phyloP scores from a whole-genome alignment of 2,329 filamentous ascomycete genomes.

The Microdochium paspali region DNA sequence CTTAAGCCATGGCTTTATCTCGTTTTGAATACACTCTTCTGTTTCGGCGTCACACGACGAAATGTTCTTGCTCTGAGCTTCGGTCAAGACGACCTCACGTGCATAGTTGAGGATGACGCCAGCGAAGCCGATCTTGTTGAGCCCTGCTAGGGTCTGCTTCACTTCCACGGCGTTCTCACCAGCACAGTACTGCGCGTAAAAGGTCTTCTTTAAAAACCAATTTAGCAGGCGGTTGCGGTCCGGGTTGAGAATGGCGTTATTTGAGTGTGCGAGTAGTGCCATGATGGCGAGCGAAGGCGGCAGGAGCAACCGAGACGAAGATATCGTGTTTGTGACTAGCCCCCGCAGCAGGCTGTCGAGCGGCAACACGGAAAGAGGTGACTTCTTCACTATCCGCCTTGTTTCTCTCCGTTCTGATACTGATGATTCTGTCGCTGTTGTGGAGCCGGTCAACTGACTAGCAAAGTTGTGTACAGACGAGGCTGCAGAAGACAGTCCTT shows the following conservation, averaged over 20 bases:
- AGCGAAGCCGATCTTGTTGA: slow-evolving; percentile 68
- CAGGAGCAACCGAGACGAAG: slow-evolving; percentile 61
- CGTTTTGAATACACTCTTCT: slow-evolving; percentile 39
- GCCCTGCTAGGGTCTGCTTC: slow-evolving; percentile 47
- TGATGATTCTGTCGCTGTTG: slow-evolving; percentile 8
- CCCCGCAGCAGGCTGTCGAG: slow-evolving; percentile 59
- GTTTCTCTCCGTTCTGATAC: slow-evolving; percentile 2
- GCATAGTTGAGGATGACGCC: slow-evolving; percentile 83
- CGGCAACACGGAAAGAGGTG: slow-evolving; percentile 56
- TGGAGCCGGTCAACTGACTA: slow-evolving; percentile 5
- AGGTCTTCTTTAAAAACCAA: slow-evolving; percentile 66
- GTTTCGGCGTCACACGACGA: slow-evolving; percentile 34
- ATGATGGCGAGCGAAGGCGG: slow-evolving; percentile 61
- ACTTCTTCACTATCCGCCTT: slow-evolving; percentile 8
- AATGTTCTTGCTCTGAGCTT: slow-evolving; percentile 37
- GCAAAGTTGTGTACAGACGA: slow-evolving; percentile 1
- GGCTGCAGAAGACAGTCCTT: slow-evolving; percentile 7
- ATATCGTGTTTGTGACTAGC: slow-evolving; percentile 59
- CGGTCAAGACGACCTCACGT: slow-evolving; percentile 64
- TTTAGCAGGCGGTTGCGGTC: slow-evolving; percentile 67
- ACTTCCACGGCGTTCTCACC: slow-evolving; percentile 68
- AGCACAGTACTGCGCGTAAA: slow-evolving; percentile 87
- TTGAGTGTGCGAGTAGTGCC: slow-evolving; percentile 59
- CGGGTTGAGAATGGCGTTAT: slow-evolving; percentile 57
- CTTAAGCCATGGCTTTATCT: slow-evolving; percentile 62